Evolutionary conservation across 805 yeast species (phyloP), one percentile per base, ranked within the genome.

Genomic region (Clavispora fructus): DNA sequence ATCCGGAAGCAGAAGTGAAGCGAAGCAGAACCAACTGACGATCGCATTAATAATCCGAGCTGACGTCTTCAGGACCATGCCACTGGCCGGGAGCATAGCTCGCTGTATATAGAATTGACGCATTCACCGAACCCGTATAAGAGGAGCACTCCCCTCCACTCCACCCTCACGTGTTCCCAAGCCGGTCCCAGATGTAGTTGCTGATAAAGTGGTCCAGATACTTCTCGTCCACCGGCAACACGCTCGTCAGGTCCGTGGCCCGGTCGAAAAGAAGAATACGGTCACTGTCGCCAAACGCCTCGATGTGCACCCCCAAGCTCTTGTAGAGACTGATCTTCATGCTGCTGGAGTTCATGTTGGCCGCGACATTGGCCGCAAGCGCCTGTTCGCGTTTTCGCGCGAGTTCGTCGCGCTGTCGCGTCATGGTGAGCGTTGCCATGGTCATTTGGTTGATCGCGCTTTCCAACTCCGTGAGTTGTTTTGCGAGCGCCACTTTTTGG

Each of bases 171-270:
- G 19, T 38, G 7, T 17, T 33, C n/a, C 53, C 57, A 5, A 79
- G 53, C 44, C 77, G 74, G 50, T 86, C 94, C 96, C 96, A 87
- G 29, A 87, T 77, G 59, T 79, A 84, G 57, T 87, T 87, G 12
- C 88, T 77, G 28, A 85, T 76, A 61, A 85, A 87, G 56, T 75
- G 83, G 48, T 82, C 83, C 55, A 85, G 79, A 50, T 82, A 79
- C 48, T 79, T 75, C 29, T 71, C 68, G 39, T 74, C 73, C 58
- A 81, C 73, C 26, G 78, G 74, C 43, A 85, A 62, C 8, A 78
- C 67, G 53, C 76, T 78, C 1, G 80, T 64, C 26, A 68, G 60
- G 41, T 76, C 76, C 26, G 63, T 64, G n/a, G 62, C 61, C 45
- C 73, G 74, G 57, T 78, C 79, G 48, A 74, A 67, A 4, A 83